These are phyloP conservation scores for Xanthoconium separans DNA, from an alignment of 1,284 basidiomycete genomes.

Conservation along the genomic window DNA sequence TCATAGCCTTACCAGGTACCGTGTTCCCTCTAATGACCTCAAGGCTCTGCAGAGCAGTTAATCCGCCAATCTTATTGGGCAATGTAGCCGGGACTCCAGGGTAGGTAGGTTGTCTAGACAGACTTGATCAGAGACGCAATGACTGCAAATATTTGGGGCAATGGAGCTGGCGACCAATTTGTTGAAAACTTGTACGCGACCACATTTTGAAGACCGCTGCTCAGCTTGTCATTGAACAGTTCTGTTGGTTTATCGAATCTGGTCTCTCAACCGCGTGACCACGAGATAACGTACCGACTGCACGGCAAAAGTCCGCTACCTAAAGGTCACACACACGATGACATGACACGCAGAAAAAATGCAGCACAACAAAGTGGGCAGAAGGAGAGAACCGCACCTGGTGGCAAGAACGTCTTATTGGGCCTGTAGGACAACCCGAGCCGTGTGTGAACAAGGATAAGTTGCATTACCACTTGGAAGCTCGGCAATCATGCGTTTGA, in stretches of 20 bases:
- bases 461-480: too few species aligned
- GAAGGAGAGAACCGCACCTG: too few species aligned
- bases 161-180: constrained; percentile 18
- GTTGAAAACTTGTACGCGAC: constrained; percentile 16
- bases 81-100: constrained; percentile 47
- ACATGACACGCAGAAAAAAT: too few species aligned
- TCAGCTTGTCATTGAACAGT: constrained; percentile 1
- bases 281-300: neutral
- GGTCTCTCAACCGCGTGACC: constrained; percentile 16
- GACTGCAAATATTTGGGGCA: constrained; percentile 11
- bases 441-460: too few species aligned
- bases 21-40: constrained; percentile 43
- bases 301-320: neutral
- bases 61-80: constrained; percentile 42
- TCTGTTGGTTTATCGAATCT: constrained; percentile 23
- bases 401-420: too few species aligned
- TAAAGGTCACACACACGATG: too few species aligned
- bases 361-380: too few species aligned
- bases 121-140: constrained; percentile 1
- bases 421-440: too few species aligned
- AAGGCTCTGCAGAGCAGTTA: constrained; percentile 41
- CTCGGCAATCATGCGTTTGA: too few species aligned
- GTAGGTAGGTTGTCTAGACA: constrained; percentile 41
- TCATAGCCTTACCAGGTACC: constrained; percentile 37
- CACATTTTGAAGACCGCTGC: neutral